These are phyloP conservation scores for Beauveria medogensis DNA, from an alignment of 2,329 filamentous ascomycete species.

Conservation along the genomic window DNA sequence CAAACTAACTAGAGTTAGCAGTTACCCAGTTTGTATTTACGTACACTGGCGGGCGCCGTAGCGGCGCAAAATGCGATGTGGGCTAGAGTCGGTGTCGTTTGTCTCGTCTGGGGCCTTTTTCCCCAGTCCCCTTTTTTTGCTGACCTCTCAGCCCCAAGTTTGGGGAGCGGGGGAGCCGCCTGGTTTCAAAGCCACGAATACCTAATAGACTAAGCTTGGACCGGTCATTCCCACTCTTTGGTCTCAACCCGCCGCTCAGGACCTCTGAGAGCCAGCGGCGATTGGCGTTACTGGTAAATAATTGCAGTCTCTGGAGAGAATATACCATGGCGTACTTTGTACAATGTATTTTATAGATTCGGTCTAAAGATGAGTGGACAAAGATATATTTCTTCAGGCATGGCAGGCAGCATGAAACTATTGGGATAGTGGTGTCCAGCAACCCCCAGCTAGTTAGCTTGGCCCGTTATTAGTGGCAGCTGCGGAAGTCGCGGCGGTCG, in stretches of 20 bases:
- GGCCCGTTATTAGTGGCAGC: background rate
- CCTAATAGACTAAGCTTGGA: background rate
- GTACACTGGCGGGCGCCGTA: background rate
- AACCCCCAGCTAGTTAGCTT: background rate
- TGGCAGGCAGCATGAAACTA: background rate
- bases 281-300: background rate
- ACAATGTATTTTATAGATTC: background rate
- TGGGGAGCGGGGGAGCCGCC: background rate
- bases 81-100: background rate
- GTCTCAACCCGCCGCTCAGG: background rate
- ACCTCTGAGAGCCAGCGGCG: background rate
- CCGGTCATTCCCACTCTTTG: conserved; percentile 1
- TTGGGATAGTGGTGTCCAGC: background rate
- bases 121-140: background rate
- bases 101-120: background rate
- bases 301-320: background rate
- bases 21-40: background rate
- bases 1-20: background rate
- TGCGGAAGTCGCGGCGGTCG: background rate
- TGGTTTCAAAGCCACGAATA: background rate
- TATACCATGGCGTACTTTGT: background rate
- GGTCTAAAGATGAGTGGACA: background rate
- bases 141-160: background rate
- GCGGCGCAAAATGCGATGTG: conserved; percentile 5
- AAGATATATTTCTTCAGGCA: background rate